phyloP scores from a whole-genome alignment of 345 rosid species.

The Arabis hirsuta region DNA sequence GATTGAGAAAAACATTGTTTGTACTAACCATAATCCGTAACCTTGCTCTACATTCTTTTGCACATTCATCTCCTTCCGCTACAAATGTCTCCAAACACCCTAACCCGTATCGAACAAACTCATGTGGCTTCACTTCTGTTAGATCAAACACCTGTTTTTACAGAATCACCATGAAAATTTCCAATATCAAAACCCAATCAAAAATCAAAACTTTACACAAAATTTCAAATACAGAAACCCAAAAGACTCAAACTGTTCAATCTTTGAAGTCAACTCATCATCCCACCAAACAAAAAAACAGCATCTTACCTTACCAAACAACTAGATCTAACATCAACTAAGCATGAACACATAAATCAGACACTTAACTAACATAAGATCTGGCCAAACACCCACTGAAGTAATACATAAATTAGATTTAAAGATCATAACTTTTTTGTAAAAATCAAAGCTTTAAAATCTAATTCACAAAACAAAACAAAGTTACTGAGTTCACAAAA shows the following conservation, averaged over 20 bases:
- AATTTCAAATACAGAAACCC: slow-evolving; percentile 1
- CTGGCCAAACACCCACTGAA: slow-evolving; percentile 1
- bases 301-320: slow-evolving; percentile 10
- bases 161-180: neutral
- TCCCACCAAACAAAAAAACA: neutral
- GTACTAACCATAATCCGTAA: slow-evolving; percentile 75
- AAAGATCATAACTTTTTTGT: too few species aligned
- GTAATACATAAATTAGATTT: too few species aligned
- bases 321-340: slow-evolving; percentile 33
- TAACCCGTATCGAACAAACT: slow-evolving; percentile 79
- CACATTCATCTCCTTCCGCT: slow-evolving; percentile 71
- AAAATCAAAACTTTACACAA: neutral
- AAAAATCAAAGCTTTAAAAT: too few species aligned
- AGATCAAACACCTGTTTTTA: slow-evolving; percentile 83
- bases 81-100: slow-evolving; percentile 77
- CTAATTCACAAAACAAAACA: too few species aligned
- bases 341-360: slow-evolving; percentile 2
- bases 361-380: neutral
- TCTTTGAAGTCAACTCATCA: slow-evolving; percentile 20
- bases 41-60: slow-evolving; percentile 73
- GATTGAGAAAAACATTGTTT: neutral
- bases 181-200: neutral
- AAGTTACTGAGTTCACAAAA: slow-evolving; percentile 9
- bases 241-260: slow-evolving; percentile 7
- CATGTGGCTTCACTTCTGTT: slow-evolving; percentile 75